These are phyloP conservation scores for Plasmodium berghei DNA, from an alignment of 169 alveolate species.

Conservation along the genomic window DNA sequence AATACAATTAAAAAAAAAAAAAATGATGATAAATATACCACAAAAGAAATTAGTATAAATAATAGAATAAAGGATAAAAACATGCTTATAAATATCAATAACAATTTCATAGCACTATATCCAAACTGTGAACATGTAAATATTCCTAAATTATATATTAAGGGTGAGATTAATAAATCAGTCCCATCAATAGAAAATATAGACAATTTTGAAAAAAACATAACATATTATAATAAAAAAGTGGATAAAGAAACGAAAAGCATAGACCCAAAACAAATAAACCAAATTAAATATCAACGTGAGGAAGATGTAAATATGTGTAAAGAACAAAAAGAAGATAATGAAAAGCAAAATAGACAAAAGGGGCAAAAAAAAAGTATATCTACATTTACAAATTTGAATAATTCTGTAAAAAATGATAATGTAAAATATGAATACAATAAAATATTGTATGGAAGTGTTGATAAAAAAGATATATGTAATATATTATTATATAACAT, in stretches of 20 bases:
- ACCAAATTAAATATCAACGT: conserved; percentile 16
- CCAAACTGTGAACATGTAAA: conserved; percentile 55
- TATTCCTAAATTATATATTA: conserved; percentile 32
- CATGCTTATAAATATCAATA: conserved; percentile 59
- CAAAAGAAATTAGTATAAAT: conserved; percentile 19
- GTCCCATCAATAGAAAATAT: conserved; percentile 7
- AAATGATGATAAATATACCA: conserved; percentile 9
- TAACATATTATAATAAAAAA: conserved; percentile 10
- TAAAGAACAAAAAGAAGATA: conserved; percentile 15
- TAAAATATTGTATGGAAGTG: conserved; percentile 26
- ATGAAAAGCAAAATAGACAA: conserved; percentile 13
- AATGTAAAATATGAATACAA: conserved; percentile 5
- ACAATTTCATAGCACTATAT: conserved; percentile 47
- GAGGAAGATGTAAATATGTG: neutral
- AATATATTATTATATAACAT: conserved; percentile 59
- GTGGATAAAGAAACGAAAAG: neutral
- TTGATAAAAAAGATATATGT: conserved; percentile 66
- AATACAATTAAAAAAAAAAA: conserved; percentile 38
- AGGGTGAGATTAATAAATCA: conserved; percentile 34
- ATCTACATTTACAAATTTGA: conserved; percentile 16
- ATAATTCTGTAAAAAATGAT: conserved; percentile 6
- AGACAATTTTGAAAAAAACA: conserved; percentile 26
- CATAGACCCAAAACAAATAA: conserved; percentile 16
- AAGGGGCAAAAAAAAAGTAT: conserved; percentile 18
- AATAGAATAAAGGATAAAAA: conserved; percentile 42